phyloP scores from a whole-genome alignment of 2,329 filamentous ascomycete species.

The Fusarium xyrophilum region DNA sequence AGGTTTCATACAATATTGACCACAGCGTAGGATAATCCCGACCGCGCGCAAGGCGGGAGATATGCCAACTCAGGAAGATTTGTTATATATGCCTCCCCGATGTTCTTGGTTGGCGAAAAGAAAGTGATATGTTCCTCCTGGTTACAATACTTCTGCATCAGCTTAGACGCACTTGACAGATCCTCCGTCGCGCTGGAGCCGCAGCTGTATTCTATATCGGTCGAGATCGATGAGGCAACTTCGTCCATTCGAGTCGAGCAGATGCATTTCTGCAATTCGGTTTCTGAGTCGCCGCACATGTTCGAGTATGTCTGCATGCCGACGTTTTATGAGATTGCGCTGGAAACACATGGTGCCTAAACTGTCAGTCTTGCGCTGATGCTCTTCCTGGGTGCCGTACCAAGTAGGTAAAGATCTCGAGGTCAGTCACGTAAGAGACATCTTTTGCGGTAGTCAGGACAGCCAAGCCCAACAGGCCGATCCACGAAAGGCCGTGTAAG shows the following conservation, averaged over 20 bases:
- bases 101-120: constrained; percentile 49
- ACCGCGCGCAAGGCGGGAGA: constrained; percentile 49
- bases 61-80: constrained; percentile 54
- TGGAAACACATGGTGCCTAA: constrained; percentile 59
- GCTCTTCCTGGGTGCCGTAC: constrained; percentile 39
- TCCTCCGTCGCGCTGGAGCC: constrained; percentile 57
- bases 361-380: background rate
- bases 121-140: constrained; percentile 51
- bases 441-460: constrained; percentile 25
- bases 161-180: constrained; percentile 54
- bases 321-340: constrained; percentile 55
- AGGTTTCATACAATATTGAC: constrained; percentile 38
- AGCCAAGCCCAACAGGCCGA: constrained; percentile 7
- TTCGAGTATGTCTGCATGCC: constrained; percentile 51
- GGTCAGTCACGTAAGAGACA: constrained; percentile 55
- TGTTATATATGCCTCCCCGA: constrained; percentile 57
- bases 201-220: constrained; percentile 52
- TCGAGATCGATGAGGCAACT: constrained; percentile 50
- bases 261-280: constrained; percentile 59
- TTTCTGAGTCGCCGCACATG: constrained; percentile 52
- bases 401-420: constrained; percentile 51
- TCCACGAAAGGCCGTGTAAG: constrained; percentile 28
- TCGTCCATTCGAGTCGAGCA: constrained; percentile 54
- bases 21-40: constrained; percentile 43
- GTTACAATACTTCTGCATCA: constrained; percentile 58